Evolutionary conservation across 768 basidiomycete species (phyloP).

Genomic region (Psilocybe sp.): DNA sequence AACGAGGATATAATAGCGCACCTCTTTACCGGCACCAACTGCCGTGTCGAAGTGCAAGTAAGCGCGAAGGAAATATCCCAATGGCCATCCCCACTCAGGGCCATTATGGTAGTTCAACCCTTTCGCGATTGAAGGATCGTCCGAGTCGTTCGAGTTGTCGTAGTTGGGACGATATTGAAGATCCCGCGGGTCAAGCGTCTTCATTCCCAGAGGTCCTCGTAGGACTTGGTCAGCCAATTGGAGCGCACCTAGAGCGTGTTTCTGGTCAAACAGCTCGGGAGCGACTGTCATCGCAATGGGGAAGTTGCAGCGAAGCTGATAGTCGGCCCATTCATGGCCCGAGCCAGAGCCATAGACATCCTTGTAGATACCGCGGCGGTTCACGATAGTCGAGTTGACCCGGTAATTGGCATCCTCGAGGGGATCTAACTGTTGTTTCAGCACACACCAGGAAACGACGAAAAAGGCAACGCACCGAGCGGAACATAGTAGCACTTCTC

Average conservation of each 20-base stretch:
- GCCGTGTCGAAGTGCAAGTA: slow-evolving; percentile 84
- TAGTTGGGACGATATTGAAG: slow-evolving; percentile 88
- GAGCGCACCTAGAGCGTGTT: slow-evolving; percentile 78
- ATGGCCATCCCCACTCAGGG: slow-evolving; percentile 93
- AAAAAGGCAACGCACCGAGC: slow-evolving; percentile 45
- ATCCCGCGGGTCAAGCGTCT: slow-evolving; percentile 87
- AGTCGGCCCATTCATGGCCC: slow-evolving; percentile 94
- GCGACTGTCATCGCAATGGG: slow-evolving; percentile 97
- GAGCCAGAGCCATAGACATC: slow-evolving; percentile 90
- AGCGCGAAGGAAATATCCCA: slow-evolving; percentile 93
- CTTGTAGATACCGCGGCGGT: slow-evolving; percentile 96
- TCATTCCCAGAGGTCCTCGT: slow-evolving; percentile 92
- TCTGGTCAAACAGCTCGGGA: slow-evolving; percentile 85
- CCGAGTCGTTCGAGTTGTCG: slow-evolving; percentile 90
- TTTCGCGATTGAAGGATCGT: slow-evolving; percentile 83
- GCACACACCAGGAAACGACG: neutral
- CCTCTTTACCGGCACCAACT: slow-evolving; percentile 65
- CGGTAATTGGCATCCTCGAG: slow-evolving; percentile 68
- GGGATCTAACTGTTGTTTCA: slow-evolving; percentile 45
- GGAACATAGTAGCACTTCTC: slow-evolving; percentile 93
- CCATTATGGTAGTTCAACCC: slow-evolving; percentile 95
- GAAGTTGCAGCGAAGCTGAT: slow-evolving; percentile 92
- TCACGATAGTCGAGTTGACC: slow-evolving; percentile 67
- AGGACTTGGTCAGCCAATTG: slow-evolving; percentile 78
- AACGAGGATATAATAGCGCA: slow-evolving; percentile 29